Percentiles rank a stretch among this genome's conserved stretches.
Conservation (phyloP, 2,329 filamentous ascomycete genomes). For the Byssothecium circinans region DNA sequence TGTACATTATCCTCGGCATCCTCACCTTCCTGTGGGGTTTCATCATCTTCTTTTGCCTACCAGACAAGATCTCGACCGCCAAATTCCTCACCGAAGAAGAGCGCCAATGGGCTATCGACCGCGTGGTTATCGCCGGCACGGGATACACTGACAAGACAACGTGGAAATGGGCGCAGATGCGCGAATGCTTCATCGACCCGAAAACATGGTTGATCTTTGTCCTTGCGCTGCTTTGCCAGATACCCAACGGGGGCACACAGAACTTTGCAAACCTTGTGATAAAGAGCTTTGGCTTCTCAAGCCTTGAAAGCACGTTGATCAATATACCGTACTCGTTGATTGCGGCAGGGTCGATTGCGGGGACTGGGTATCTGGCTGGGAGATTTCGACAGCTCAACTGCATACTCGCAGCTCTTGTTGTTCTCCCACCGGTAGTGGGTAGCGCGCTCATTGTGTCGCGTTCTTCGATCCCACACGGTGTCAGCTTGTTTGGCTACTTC, state of each 20-base stretch:
- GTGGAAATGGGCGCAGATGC: slow-evolving; percentile 17
- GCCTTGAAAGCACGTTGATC: slow-evolving; percentile 39
- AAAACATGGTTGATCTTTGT: slow-evolving; percentile 21
- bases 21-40: slow-evolving; percentile 27
- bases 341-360: slow-evolving; percentile 15
- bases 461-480: slow-evolving; percentile 14
- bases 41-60: slow-evolving; percentile 41
- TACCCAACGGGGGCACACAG: slow-evolving; percentile 20
- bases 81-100: slow-evolving; percentile 23
- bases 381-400: slow-evolving; percentile 16
- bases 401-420: slow-evolving; percentile 18
- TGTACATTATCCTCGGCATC: slow-evolving; percentile 34
- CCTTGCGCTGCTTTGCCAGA: slow-evolving; percentile 17
- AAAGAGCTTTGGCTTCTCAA: slow-evolving; percentile 49
- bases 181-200: slow-evolving; percentile 19
- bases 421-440: slow-evolving; percentile 16
- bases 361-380: slow-evolving; percentile 18
- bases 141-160: slow-evolving; percentile 19
- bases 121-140: slow-evolving; percentile 26
- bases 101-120: slow-evolving; percentile 26
- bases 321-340: slow-evolving; percentile 21
- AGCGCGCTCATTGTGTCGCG: slow-evolving; percentile 17
- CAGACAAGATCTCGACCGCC: slow-evolving; percentile 47
- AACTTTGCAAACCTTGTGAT: slow-evolving; percentile 43
- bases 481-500: slow-evolving; percentile 26